A percentile compares a stretch with the other conserved stretches of the same genome.
Conservation (phyloP, 2,329 filamentous ascomycete genomes). For the Xylaria sp. region DNA sequence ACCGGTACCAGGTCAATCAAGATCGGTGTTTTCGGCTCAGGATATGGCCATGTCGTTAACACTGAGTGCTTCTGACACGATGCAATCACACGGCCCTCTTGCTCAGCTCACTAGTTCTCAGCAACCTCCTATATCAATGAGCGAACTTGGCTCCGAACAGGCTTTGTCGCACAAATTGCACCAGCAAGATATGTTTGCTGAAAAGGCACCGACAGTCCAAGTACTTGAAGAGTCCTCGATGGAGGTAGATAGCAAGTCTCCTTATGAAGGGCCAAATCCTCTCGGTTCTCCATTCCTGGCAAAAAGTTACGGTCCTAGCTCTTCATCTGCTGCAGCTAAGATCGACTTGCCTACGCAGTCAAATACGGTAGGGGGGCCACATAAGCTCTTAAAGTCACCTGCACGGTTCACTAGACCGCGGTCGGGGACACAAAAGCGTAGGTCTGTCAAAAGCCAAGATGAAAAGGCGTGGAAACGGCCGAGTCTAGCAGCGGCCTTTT, state of each 20-base stretch:
- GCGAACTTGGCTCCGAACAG: conserved; percentile 13
- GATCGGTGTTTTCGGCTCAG: conserved; percentile 51
- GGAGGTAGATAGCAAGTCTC: background rate
- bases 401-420: conserved; percentile 47
- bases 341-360: conserved; percentile 39
- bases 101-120: conserved; percentile 51
- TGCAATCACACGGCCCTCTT: conserved; percentile 58
- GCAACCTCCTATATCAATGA: conserved; percentile 26
- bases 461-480: conserved; percentile 47
- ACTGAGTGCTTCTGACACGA: conserved; percentile 58
- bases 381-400: conserved; percentile 49
- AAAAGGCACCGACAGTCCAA: conserved; percentile 1
- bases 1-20: conserved; percentile 41
- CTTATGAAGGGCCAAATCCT: conserved; percentile 25
- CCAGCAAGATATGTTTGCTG: background rate
- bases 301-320: conserved; percentile 58
- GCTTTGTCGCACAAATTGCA: background rate
- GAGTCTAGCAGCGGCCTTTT: conserved; percentile 51
- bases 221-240: conserved; percentile 1
- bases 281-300: conserved; percentile 53
- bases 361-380: conserved; percentile 47
- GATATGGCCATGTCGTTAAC: conserved; percentile 60
- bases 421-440: conserved; percentile 51
- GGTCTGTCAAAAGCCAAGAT: conserved; percentile 45
- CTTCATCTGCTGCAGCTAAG: conserved; percentile 43